These are phyloP conservation scores for Carallia pectinifolia DNA, from an alignment of 345 rosid species.

Conservation along the genomic window DNA sequence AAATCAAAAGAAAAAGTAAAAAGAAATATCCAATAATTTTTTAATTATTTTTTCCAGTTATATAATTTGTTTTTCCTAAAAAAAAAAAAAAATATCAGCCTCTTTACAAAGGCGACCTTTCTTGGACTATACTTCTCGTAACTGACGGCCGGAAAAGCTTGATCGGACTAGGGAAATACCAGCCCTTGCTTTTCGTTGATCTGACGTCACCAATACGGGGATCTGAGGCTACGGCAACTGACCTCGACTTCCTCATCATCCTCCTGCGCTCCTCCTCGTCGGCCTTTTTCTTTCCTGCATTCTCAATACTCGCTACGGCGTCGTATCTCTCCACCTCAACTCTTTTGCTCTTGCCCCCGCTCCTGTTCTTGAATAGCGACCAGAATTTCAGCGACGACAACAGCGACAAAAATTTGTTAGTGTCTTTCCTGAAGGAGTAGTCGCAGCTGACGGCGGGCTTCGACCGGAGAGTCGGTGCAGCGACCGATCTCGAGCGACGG, in stretches of 20 bases:
- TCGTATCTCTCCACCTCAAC: constrained; percentile 6
- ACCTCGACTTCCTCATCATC: constrained; percentile 79
- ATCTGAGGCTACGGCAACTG: constrained; percentile 52
- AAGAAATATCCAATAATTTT: too few species aligned
- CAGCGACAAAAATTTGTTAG: neutral
- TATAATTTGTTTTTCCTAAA: neutral
- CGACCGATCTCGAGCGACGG: constrained; percentile 74
- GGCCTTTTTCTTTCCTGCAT: constrained; percentile 8
- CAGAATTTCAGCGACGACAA: constrained; percentile 45
- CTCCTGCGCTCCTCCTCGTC: constrained; percentile 35
- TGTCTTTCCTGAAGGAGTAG: neutral
- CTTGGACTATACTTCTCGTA: constrained; percentile 50
- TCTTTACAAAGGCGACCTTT: constrained; percentile 73
- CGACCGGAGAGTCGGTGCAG: constrained; percentile 60
- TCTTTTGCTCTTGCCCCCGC: constrained; percentile 28
- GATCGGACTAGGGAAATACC: constrained; percentile 86
- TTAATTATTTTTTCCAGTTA: neutral
- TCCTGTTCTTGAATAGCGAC: constrained; percentile 39
- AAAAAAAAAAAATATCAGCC: constrained; percentile 38
- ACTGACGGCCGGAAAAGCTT: constrained; percentile 70
- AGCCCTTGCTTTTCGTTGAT: constrained; percentile 46
- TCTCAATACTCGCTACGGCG: constrained; percentile 11
- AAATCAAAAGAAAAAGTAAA: too few species aligned
- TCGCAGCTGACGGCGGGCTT: constrained; percentile 21
- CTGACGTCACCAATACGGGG: constrained; percentile 31